Conservation (phyloP, 805 yeast genomes). For the Ogataea glucozyma region DNA sequence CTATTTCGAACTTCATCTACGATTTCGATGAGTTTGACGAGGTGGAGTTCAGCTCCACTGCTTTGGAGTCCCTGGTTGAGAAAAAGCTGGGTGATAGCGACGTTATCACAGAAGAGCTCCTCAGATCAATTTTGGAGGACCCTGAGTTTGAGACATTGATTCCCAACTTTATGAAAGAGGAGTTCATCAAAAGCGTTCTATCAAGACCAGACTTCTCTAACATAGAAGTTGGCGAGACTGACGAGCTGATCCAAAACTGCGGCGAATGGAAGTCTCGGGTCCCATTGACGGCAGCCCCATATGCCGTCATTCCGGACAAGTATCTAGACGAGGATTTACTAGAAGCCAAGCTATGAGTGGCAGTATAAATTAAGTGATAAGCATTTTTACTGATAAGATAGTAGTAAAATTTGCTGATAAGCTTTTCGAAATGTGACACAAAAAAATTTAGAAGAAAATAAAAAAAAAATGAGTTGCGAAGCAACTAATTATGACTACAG, state of each 20-base stretch:
- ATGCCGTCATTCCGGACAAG: constrained; percentile 41
- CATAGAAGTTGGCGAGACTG: constrained; percentile 4
- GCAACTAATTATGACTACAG: no score
- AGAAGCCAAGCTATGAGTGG: constrained; percentile 25
- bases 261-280: constrained; percentile 58
- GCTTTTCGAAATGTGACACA: no score
- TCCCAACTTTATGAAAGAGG: constrained; percentile 23
- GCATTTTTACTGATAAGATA: no score
- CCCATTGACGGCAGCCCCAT: constrained; percentile 61
- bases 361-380: background rate
- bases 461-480: no score
- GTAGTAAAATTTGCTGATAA: no score
- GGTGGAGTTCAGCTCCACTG: constrained; percentile 28
- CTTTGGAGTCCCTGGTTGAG: constrained; percentile 25
- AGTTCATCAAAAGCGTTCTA: constrained; percentile 13
- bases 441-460: no score
- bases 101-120: constrained; percentile 9
- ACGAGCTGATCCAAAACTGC: constrained; percentile 38
- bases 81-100: constrained; percentile 14
- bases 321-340: constrained; percentile 27
- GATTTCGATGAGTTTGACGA: constrained; percentile 29
- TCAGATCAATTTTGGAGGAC: constrained; percentile 17
- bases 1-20: constrained; percentile 33
- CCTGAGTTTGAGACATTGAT: constrained; percentile 19
- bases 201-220: background rate